Evolutionary conservation across 129 eudicot genomes (phyloP), one percentile per base, ranked within the genome.

Genomic region (Flaveria linearis): DNA sequence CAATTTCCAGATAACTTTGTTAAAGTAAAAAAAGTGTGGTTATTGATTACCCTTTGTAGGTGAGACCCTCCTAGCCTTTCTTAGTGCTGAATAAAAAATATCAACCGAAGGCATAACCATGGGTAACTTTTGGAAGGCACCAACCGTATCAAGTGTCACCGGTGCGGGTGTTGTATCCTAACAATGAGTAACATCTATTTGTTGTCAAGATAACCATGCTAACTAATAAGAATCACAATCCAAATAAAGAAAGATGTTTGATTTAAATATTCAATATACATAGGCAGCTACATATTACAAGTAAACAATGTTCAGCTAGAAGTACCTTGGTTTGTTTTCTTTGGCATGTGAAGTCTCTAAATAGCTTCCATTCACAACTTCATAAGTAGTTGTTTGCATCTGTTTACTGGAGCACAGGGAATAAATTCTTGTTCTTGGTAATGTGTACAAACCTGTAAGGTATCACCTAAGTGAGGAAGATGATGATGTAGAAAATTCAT

Each of bases 81-180:
- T 85, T 76, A 91, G 39, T 55, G 99, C 88, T 1, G 99, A 94
- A 80, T 80, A 70, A 53, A 84, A 69, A 72, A 94, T 87, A 85
- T 94, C 99, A 80, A 82, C 69, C 8, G 96, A 89, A 62, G 99
- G 99, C 97, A 91, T 91, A 79, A 94, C 99, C 97, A 89, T 91
- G 15, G 99, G 99, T 81, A 94, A 84, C 85, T 94, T 91, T 69
- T 94, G 99, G 67, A 94, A 94, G 75, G 97, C 99, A 76, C 99
- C 99, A 49, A 91, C 86, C 57, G 81, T 84, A 76, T 86, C 92
- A 49, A 55, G 22, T 14, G 50, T 18, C 23, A 39, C 50, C 1
- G 85, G 69, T 52, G 41, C 16, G 7, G 85, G 72, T 52, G 41
- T 42, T 81, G 80, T 76, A 28, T 85, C 90, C 96, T 90, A 82